Evolutionary conservation across 2,329 filamentous ascomycete species (phyloP).

Genomic region (Chaetomiaceae sp.): DNA sequence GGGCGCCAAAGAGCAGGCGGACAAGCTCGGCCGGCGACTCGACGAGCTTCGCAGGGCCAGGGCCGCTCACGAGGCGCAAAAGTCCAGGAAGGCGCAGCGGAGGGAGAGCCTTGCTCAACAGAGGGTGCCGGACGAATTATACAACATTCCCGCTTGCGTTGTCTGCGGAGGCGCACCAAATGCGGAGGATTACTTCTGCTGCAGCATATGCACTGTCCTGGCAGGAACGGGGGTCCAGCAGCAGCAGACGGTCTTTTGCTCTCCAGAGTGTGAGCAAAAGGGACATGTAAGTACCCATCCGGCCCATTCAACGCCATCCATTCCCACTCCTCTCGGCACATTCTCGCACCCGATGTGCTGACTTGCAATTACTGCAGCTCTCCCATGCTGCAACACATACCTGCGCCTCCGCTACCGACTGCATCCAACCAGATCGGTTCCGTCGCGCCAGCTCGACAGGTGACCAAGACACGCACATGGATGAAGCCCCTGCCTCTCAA

Average conservation of each 20-base stretch:
- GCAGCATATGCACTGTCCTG: constrained; percentile 26
- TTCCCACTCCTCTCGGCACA: too few species aligned
- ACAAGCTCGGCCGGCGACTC: constrained; percentile 27
- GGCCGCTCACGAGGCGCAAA: constrained; percentile 26
- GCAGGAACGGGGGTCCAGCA: constrained; percentile 16
- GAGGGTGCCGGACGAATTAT: constrained; percentile 23
- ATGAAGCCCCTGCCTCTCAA: constrained; percentile 6
- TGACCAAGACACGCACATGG: constrained; percentile 9
- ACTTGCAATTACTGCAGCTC: constrained; percentile 13
- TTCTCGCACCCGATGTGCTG: too few species aligned
- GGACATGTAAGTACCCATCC: constrained; percentile 17
- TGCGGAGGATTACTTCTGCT: constrained; percentile 22
- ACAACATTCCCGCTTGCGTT: constrained; percentile 25
- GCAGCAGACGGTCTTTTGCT: constrained; percentile 26
- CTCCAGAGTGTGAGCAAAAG: constrained; percentile 21
- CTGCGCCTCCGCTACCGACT: constrained; percentile 24
- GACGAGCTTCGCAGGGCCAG: constrained; percentile 24
- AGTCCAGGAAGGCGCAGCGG: constrained; percentile 22
- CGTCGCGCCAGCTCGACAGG: background rate
- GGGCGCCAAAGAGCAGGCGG: constrained; percentile 22
- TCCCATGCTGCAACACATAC: constrained; percentile 23
- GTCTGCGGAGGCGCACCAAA: constrained; percentile 21
- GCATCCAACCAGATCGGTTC: constrained; percentile 17
- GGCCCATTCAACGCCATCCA: too few species aligned
- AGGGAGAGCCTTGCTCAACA: constrained; percentile 17